A percentile compares a stretch with the other conserved stretches of the same genome.
Evolutionary conservation across 1,284 basidiomycete species (phyloP).

Genomic region (Fomitopsis betulina): DNA sequence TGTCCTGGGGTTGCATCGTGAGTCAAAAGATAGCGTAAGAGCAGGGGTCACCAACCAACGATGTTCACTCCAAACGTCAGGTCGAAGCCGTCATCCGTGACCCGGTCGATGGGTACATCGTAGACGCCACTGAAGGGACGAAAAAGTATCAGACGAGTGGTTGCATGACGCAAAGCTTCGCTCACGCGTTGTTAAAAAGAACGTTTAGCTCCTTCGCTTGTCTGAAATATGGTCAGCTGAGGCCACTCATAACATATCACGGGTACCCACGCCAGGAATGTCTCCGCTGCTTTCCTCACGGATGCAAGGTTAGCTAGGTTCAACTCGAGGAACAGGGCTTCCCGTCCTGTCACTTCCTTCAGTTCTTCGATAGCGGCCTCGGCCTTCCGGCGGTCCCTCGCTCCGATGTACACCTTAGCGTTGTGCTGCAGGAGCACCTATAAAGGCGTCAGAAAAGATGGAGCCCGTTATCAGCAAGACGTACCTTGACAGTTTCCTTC

Average conservation of each 20-base stretch:
- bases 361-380: constrained; percentile 38
- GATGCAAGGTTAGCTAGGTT: constrained; percentile 44
- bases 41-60: constrained; percentile 27
- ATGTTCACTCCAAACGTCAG: constrained; percentile 60
- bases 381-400: constrained; percentile 40
- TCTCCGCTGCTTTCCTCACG: constrained; percentile 33
- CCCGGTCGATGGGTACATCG: constrained; percentile 36
- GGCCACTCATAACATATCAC: constrained; percentile 26
- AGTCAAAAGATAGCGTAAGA: background rate
- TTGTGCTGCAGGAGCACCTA: constrained; percentile 39
- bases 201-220: constrained; percentile 45
- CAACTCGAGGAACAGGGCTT: constrained; percentile 40
- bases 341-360: constrained; percentile 31
- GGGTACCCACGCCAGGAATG: constrained; percentile 41
- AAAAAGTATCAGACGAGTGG: background rate
- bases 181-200: constrained; percentile 51
- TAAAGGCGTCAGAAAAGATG: too few species aligned
- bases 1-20: constrained; percentile 13
- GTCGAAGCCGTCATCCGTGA: constrained; percentile 54
- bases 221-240: constrained; percentile 26
- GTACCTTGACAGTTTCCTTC: constrained; percentile 28
- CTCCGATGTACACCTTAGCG: constrained; percentile 49
- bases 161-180: constrained; percentile 5
- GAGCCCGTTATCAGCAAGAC: background rate
- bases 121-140: constrained; percentile 47